phyloP scores from a whole-genome alignment of 495 filamentous ascomycete genomes.

The Penicillium herquei region DNA sequence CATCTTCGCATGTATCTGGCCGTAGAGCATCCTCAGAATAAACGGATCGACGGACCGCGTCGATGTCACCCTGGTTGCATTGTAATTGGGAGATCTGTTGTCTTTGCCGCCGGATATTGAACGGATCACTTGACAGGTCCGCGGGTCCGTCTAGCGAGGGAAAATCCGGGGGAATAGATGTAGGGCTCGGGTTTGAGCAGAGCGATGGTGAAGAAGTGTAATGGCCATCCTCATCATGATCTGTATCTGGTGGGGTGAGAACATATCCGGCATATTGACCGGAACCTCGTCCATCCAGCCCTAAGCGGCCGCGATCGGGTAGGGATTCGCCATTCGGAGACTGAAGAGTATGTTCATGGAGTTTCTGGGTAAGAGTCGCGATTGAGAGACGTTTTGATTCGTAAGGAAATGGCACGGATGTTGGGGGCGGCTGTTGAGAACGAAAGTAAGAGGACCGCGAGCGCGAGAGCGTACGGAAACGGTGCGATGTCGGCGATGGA shows the following conservation, averaged over 20 bases:
- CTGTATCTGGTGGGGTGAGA: constrained; percentile 45
- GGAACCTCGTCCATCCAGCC: constrained; percentile 1
- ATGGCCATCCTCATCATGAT: constrained; percentile 40
- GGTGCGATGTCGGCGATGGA: constrained; percentile 43
- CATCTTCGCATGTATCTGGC: constrained; percentile 26
- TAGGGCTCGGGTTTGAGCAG: constrained; percentile 37
- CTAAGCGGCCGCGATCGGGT: constrained; percentile 5
- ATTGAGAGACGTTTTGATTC: constrained; percentile 44
- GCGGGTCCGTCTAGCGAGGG: constrained; percentile 11
- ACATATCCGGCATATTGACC: constrained; percentile 31
- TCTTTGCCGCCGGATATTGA: constrained; percentile 35
- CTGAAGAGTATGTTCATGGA: constrained; percentile 46
- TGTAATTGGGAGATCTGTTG: constrained; percentile 45
- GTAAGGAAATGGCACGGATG: constrained; percentile 46
- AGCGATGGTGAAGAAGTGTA: constrained; percentile 26
- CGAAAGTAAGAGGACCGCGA: constrained; percentile 38
- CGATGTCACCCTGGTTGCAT: constrained; percentile 36
- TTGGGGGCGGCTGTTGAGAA: constrained; percentile 36
- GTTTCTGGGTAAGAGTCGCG: constrained; percentile 42
- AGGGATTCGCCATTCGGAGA: constrained; percentile 13
- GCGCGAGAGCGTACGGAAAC: constrained; percentile 33
- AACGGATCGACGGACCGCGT: constrained; percentile 36
- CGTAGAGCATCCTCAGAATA: constrained; percentile 14
- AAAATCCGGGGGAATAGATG: constrained; percentile 30
- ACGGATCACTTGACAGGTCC: constrained; percentile 9